Conservation (phyloP, 768 basidiomycete genomes). For the Psilocybe cubensis region DNA sequence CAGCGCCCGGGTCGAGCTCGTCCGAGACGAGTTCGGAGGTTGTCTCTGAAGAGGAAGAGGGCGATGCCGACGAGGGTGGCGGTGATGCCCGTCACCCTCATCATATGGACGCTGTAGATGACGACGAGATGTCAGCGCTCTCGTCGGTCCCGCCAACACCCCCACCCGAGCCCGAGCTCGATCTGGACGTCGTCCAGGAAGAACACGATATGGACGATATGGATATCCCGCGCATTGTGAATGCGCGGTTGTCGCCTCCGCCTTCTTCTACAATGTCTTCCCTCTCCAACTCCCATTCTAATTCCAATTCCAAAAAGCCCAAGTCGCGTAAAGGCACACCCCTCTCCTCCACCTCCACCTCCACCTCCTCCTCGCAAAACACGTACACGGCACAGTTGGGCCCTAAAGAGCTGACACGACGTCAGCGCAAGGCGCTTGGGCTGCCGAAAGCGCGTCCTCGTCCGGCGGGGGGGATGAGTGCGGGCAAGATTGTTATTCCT, state of each 20-base stretch:
- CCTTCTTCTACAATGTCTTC: too few species aligned
- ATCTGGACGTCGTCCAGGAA: too few species aligned
- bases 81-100: too few species aligned
- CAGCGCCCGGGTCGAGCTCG: slow-evolving; percentile 16
- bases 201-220: too few species aligned
- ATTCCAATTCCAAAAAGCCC: not conserved
- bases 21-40: slow-evolving; percentile 8
- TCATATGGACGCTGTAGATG: too few species aligned
- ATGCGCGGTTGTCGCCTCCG: too few species aligned
- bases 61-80: not conserved
- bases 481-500: slow-evolving; percentile 70
- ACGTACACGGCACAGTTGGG: not conserved
- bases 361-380: slow-evolving; percentile 1
- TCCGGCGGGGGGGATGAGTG: slow-evolving; percentile 12
- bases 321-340: too few species aligned
- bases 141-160: slow-evolving; percentile 1
- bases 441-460: slow-evolving; percentile 57
- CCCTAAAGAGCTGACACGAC: slow-evolving; percentile 55
- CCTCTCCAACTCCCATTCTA: too few species aligned
- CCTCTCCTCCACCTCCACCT: not conserved
- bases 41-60: not conserved
- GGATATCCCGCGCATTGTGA: too few species aligned
- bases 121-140: too few species aligned
- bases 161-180: not conserved
- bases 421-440: slow-evolving; percentile 72